Conservation (phyloP, 2,329 filamentous ascomycete genomes). For the Phaeophleospora eucalypticola region DNA sequence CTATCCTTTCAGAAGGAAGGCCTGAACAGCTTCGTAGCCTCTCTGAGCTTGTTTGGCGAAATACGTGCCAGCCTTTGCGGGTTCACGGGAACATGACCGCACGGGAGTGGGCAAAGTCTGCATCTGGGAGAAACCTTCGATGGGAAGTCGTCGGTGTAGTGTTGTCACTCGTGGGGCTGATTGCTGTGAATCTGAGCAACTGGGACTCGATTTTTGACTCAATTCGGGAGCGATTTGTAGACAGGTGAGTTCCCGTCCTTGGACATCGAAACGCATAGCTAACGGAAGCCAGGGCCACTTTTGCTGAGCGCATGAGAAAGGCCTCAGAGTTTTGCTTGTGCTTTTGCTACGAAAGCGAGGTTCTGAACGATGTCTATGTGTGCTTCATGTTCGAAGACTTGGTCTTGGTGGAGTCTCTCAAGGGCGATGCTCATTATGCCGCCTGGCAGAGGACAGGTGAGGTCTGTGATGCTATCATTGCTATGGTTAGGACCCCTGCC, state of each 20-base stretch:
- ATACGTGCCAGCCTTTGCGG: constrained; percentile 37
- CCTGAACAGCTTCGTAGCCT: constrained; percentile 34
- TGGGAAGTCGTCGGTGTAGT: constrained; percentile 45
- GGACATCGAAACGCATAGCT: not conserved
- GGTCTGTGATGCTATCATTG: constrained; percentile 32
- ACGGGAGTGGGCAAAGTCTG: constrained; percentile 36
- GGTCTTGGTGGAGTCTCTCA: constrained; percentile 30
- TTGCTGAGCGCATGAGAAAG: constrained; percentile 41
- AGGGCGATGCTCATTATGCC: constrained; percentile 31
- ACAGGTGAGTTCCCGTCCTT: constrained; percentile 1
- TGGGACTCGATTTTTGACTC: constrained; percentile 36
- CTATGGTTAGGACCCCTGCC: too few species aligned
- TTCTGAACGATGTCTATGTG: constrained; percentile 33
- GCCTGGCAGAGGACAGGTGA: constrained; percentile 35
- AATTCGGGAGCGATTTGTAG: constrained; percentile 48
- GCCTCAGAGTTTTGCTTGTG: constrained; percentile 32
- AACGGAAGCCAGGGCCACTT: constrained; percentile 36
- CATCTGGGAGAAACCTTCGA: constrained; percentile 38
- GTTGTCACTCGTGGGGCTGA: constrained; percentile 36
- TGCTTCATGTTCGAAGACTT: constrained; percentile 33
- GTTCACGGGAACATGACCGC: constrained; percentile 37
- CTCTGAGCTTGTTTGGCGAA: constrained; percentile 41
- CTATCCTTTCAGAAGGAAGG: constrained; percentile 26
- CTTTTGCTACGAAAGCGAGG: constrained; percentile 35
- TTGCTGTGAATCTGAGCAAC: constrained; percentile 33